These are phyloP conservation scores for Anethum foeniculum DNA, from an alignment of 140 eudicot species.

Conservation along the genomic window DNA sequence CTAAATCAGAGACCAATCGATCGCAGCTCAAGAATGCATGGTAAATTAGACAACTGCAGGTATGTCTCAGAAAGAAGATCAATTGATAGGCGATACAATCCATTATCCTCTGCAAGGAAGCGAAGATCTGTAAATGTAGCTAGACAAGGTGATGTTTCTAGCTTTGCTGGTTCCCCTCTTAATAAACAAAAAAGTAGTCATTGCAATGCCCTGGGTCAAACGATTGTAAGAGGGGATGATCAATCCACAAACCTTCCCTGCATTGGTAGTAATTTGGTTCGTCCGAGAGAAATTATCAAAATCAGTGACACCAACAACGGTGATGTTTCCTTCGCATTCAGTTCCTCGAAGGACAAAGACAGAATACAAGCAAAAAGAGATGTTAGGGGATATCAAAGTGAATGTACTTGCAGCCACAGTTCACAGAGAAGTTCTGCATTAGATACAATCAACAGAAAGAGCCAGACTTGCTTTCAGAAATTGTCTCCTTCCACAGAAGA, in stretches of 20 bases:
- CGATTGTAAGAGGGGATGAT: slow-evolving; percentile 12
- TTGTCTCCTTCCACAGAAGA: slow-evolving; percentile 38
- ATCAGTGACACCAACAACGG: slow-evolving; percentile 14
- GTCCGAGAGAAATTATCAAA: slow-evolving; percentile 12
- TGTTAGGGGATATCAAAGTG: slow-evolving; percentile 29
- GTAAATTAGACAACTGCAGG: slow-evolving; percentile 30
- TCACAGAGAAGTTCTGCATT: slow-evolving; percentile 12
- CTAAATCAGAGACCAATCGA: slow-evolving; percentile 33
- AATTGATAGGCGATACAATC: slow-evolving; percentile 23
- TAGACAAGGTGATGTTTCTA: slow-evolving; percentile 32
- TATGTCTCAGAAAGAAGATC: slow-evolving; percentile 35
- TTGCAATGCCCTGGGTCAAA: slow-evolving; percentile 16
- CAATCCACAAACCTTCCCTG: slow-evolving; percentile 4
- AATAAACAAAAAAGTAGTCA: slow-evolving; percentile 19
- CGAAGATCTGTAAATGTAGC: slow-evolving; percentile 31
- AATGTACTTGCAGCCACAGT: slow-evolving; percentile 14
- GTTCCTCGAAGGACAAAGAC: slow-evolving; percentile 42
- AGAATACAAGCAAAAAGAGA: slow-evolving; percentile 20
- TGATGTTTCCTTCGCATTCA: slow-evolving; percentile 43
- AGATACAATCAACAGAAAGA: slow-evolving; percentile 19
- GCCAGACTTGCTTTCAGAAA: slow-evolving; percentile 21
- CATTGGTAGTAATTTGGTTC: slow-evolving; percentile 10
- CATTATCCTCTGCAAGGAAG: slow-evolving; percentile 42
- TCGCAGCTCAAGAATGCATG: slow-evolving; percentile 28
- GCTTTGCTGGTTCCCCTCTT: slow-evolving; percentile 12